Conservation (phyloP, 1,284 basidiomycete species). For the Cutaneotrichosporon sp. region DNA sequence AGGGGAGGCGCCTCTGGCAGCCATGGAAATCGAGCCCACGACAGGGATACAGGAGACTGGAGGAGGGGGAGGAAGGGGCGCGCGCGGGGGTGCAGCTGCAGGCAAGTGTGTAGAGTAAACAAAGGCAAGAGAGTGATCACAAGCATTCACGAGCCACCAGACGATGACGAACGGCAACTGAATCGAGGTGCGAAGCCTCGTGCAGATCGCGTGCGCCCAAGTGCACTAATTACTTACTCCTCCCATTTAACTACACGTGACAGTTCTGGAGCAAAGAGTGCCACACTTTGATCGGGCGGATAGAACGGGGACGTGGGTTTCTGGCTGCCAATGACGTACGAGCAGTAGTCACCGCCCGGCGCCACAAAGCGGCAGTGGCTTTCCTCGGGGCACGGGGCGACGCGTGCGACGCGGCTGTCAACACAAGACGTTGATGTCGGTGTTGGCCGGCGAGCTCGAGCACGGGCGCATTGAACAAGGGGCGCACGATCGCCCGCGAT, state of each 20-base stretch:
- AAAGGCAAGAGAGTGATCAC: not conserved
- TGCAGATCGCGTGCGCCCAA: no score
- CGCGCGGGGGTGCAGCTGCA: no score
- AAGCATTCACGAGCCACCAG: not conserved
- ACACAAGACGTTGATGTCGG: no score
- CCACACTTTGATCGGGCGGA: not conserved
- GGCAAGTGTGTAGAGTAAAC: not conserved
- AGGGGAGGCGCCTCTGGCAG: constrained; percentile 7
- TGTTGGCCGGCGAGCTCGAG: no score
- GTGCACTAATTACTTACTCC: no score
- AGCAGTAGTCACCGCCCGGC: not conserved
- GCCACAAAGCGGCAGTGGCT: constrained; percentile 5
- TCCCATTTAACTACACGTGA: not conserved
- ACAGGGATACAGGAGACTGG: not conserved
- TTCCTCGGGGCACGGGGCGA: not conserved
- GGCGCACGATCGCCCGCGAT: no score
- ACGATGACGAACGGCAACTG: not conserved
- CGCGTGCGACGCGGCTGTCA: no score
- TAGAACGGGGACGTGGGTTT: no score
- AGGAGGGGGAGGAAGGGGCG: not conserved
- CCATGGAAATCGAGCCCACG: constrained; percentile 1
- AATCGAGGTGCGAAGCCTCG: no score
- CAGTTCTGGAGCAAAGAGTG: not conserved
- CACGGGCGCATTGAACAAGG: no score
- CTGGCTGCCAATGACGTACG: constrained; percentile 3